Evolutionary conservation across 2,329 filamentous ascomycete genomes (phyloP), one percentile per base, ranked within the genome.

Genomic region (Salinomyces thailandicus): DNA sequence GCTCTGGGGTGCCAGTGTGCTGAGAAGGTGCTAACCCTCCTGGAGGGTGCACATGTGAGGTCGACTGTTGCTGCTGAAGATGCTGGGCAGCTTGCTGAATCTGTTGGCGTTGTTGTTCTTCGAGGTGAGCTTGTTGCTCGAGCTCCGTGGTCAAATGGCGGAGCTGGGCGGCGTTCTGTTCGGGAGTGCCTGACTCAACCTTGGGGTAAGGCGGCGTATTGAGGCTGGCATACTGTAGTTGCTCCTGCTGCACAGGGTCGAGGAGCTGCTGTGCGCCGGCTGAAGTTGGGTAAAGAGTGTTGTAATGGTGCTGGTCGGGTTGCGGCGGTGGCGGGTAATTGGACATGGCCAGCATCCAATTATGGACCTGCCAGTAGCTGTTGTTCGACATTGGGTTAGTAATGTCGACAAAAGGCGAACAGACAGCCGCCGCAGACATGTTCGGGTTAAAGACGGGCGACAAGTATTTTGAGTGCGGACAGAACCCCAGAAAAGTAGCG

Each of bases 321-420:
- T 49, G 47, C 12, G 53, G 56, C 28, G 54, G 54, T 31, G 57
- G 56, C 17, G 57, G 57, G 40, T 58, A 57, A 40, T 54, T 52
- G 30, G 56, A 54, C 58, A 61, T 61, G 40, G 47, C 51, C 37
- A 53, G 52, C 53, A 54, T 56, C 52, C 53, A 55, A 45, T 52
- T 49, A 38, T 51, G 48, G 37, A 53, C 48, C 52, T 54, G 52
- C 47, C 51, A 48, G 44, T 53, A 54, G 49, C 49, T 52, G 48
- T 46, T 46, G 40, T 54, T 50, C 46, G 50, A 49, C 53, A 55
- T 53, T 33, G 51, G 46, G 38, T 50, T 46, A 51, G 50, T 30
- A 16, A 30, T n/a, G 27, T 30, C 27, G 14, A 30, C 22, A 26
- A 41, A 35, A 15, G 39, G 36, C 14, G 36, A 24, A 33, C 28